phyloP scores from a whole-genome alignment of 2,329 filamentous ascomycete species.

The Aspergillus sp. region DNA sequence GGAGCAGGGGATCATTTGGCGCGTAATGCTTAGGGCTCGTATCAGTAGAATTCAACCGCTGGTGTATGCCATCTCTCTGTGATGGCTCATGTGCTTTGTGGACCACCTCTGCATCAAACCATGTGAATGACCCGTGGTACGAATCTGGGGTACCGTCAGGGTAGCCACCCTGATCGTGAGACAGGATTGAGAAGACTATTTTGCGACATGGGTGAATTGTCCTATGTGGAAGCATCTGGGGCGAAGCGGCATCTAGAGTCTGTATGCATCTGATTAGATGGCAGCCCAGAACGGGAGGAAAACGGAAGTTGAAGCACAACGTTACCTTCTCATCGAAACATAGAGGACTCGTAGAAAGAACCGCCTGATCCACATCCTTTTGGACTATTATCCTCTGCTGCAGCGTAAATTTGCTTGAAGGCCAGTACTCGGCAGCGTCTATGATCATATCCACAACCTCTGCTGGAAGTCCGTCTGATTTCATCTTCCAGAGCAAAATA shows the following conservation, averaged over 20 bases:
- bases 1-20: constrained; percentile 27
- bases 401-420: constrained; percentile 24
- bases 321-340: constrained; percentile 33
- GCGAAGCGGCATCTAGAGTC: constrained; percentile 16
- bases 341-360: constrained; percentile 37
- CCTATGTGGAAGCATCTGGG: constrained; percentile 33
- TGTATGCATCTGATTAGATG: constrained; percentile 1
- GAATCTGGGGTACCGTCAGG: constrained; percentile 10
- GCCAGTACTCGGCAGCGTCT: constrained; percentile 40
- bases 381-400: constrained; percentile 21
- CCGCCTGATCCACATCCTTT: constrained; percentile 35
- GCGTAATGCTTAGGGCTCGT: constrained; percentile 18
- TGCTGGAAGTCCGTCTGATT: constrained; percentile 26
- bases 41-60: constrained; percentile 18
- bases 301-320: not conserved
- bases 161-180: constrained; percentile 36
- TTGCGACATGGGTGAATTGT: constrained; percentile 40
- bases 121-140: constrained; percentile 37
- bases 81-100: constrained; percentile 24
- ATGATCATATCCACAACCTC: constrained; percentile 42
- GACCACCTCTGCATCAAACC: constrained; percentile 40
- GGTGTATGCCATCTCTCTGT: constrained; percentile 16
- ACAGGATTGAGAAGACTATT: constrained; percentile 35
- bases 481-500: constrained; percentile 27
- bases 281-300: not conserved